Evolutionary conservation across 176 grass and related monocot genomes (phyloP).

Genomic region (Triticum turgidum): DNA sequence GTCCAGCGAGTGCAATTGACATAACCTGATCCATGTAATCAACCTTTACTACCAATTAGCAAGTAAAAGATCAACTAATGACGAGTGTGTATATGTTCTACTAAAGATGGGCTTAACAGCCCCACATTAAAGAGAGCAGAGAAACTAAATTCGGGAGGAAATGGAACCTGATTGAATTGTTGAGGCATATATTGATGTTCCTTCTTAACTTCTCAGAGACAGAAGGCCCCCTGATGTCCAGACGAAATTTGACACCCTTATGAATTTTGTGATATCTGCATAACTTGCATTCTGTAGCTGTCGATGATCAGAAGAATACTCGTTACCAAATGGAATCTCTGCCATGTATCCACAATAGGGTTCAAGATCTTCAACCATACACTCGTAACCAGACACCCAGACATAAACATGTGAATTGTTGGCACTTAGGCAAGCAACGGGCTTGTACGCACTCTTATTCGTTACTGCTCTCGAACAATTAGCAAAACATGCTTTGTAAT

Average conservation of each 20-base stretch:
- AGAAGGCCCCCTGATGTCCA: not conserved
- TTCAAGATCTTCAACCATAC: not conserved
- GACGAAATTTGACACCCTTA: not conserved
- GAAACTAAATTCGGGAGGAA: not conserved
- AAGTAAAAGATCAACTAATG: too few relatives aligned
- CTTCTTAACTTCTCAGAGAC: too few relatives aligned
- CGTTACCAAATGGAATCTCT: not conserved
- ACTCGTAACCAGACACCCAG: not conserved
- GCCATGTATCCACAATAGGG: not conserved
- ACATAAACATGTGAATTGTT: conserved; percentile 36
- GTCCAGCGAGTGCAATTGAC: too few relatives aligned
- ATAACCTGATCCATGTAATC: too few relatives aligned
- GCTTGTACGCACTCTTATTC: not conserved
- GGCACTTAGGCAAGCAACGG: not conserved
- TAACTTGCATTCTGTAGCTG: not conserved
- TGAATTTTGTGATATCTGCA: not conserved
- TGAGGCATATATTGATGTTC: not conserved
- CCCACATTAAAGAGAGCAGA: too few relatives aligned
- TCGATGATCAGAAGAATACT: not conserved
- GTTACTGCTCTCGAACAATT: conserved; percentile 20
- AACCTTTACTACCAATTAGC: too few relatives aligned
- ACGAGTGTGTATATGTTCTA: too few relatives aligned
- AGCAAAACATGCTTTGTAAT: not conserved
- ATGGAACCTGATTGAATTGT: not conserved
- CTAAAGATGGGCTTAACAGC: too few relatives aligned